Conservation (phyloP, 2,329 filamentous ascomycete species). For the Falciphora oryzae region DNA sequence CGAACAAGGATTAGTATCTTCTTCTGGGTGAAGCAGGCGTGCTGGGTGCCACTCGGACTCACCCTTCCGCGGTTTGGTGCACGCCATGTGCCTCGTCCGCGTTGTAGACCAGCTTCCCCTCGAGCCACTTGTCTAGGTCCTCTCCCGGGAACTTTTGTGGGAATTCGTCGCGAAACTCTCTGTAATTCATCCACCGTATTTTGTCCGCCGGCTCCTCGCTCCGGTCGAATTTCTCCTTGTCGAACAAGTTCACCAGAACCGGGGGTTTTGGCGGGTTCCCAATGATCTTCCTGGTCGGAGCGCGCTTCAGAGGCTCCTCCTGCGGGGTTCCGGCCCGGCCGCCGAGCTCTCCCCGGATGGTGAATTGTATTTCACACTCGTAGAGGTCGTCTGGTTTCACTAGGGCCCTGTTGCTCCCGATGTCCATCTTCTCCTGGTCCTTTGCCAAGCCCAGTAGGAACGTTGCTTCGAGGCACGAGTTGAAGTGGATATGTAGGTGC, state of each 20-base stretch:
- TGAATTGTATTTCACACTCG: slow-evolving; percentile 60
- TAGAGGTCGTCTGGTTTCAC: slow-evolving; percentile 33
- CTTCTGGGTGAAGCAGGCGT: neutral
- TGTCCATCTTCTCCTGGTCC: slow-evolving; percentile 60
- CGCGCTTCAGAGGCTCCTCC: neutral
- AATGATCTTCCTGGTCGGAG: too few species aligned
- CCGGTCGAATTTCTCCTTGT: neutral
- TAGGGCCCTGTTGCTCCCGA: slow-evolving; percentile 55
- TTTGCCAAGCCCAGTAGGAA: slow-evolving; percentile 51
- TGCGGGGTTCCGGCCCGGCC: slow-evolving; percentile 12
- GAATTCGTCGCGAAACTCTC: slow-evolving; percentile 34
- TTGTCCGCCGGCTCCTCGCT: slow-evolving; percentile 19
- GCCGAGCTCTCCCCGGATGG: slow-evolving; percentile 35
- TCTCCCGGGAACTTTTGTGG: slow-evolving; percentile 18
- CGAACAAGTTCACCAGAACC: neutral
- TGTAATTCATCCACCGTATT: slow-evolving; percentile 34
- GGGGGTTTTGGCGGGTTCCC: neutral
- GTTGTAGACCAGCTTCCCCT: slow-evolving; percentile 55
- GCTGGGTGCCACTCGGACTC: slow-evolving; percentile 20
- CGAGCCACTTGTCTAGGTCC: slow-evolving; percentile 47
- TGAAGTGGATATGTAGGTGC: slow-evolving; percentile 73
- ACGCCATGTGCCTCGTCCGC: slow-evolving; percentile 53
- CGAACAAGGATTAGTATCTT: slow-evolving; percentile 7
- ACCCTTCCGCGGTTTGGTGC: slow-evolving; percentile 49
- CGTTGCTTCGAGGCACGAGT: slow-evolving; percentile 60